These are phyloP conservation scores for Xerocomellus dryophilus DNA, from an alignment of 768 basidiomycete genomes.

Conservation along the genomic window DNA sequence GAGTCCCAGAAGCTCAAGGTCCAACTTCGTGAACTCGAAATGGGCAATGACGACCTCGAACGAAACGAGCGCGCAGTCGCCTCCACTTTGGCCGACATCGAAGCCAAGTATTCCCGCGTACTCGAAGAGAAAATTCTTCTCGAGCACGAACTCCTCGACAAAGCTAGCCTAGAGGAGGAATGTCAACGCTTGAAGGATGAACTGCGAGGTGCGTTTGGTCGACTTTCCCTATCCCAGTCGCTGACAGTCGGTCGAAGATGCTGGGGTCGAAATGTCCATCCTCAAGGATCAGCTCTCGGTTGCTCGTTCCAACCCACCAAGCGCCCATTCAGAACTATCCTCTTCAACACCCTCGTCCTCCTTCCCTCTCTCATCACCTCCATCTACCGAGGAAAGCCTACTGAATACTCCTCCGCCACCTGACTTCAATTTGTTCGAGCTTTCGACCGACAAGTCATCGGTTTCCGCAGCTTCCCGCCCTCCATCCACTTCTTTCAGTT, in stretches of 20 bases:
- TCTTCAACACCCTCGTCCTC: constrained; percentile 33
- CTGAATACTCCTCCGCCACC: constrained; percentile 56
- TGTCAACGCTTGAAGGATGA: constrained; percentile 90
- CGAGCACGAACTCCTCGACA: constrained; percentile 92
- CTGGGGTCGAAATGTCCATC: constrained; percentile 79
- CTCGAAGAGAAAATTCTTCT: constrained; percentile 96
- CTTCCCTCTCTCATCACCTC: constrained; percentile 31
- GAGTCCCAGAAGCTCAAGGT: constrained; percentile 69
- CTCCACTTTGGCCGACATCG: constrained; percentile 78
- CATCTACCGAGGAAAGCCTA: constrained; percentile 50
- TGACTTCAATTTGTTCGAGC: constrained; percentile 59
- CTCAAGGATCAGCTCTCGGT: constrained; percentile 69
- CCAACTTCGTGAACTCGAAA: constrained; percentile 84
- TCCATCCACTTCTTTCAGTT: constrained; percentile 31
- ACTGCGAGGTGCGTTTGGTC: constrained; percentile 71
- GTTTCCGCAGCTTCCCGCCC: constrained; percentile 33
- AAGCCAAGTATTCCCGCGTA: constrained; percentile 83
- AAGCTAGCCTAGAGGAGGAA: constrained; percentile 87
- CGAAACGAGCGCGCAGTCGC: constrained; percentile 87
- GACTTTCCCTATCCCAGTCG: background rate
- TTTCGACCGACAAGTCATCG: constrained; percentile 45
- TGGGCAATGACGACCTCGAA: constrained; percentile 98
- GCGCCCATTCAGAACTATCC: constrained; percentile 26
- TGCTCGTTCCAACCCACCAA: constrained; percentile 33
- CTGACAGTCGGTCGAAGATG: constrained; percentile 50